Conservation (phyloP, 768 basidiomycete species). For the Cyclocybe aegerita region DNA sequence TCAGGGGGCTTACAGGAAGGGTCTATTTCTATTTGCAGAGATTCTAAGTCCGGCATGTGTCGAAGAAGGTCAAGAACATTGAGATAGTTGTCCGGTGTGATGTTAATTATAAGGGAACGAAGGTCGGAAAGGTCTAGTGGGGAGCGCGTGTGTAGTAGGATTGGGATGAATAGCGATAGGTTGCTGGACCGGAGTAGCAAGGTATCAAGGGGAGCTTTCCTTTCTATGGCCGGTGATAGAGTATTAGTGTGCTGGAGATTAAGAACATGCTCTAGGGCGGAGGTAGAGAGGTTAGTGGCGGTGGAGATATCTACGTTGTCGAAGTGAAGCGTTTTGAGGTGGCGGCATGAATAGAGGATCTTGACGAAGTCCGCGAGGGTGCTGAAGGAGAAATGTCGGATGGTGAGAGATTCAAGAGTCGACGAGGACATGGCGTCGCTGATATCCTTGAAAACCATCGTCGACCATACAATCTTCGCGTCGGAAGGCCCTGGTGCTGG, state of each 20-base stretch:
- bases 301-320: constrained; percentile 19
- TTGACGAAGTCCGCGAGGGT: constrained; percentile 17
- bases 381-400: constrained; percentile 20
- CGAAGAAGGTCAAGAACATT: constrained; percentile 14
- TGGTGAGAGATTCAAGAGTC: constrained; percentile 13
- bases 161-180: constrained; percentile 16
- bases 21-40: constrained; percentile 20
- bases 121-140: constrained; percentile 14
- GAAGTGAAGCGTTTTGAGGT: constrained; percentile 16
- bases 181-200: constrained; percentile 17
- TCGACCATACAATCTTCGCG: constrained; percentile 18
- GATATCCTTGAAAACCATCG: constrained; percentile 23
- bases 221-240: background rate
- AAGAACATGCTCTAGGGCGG: constrained; percentile 17
- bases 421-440: constrained; percentile 16
- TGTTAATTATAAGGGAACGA: constrained; percentile 12
- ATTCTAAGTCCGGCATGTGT: constrained; percentile 12
- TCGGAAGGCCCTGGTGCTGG: constrained; percentile 13
- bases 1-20: constrained; percentile 14
- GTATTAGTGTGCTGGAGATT: constrained; percentile 5
- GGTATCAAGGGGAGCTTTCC: constrained; percentile 12
- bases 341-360: constrained; percentile 14
- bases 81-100: constrained; percentile 17
- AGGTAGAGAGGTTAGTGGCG: constrained; percentile 10
- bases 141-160: constrained; percentile 17